These are phyloP conservation scores for Chenopodium berlandieri DNA, from an alignment of 148 eudicot genomes.

Conservation along the genomic window DNA sequence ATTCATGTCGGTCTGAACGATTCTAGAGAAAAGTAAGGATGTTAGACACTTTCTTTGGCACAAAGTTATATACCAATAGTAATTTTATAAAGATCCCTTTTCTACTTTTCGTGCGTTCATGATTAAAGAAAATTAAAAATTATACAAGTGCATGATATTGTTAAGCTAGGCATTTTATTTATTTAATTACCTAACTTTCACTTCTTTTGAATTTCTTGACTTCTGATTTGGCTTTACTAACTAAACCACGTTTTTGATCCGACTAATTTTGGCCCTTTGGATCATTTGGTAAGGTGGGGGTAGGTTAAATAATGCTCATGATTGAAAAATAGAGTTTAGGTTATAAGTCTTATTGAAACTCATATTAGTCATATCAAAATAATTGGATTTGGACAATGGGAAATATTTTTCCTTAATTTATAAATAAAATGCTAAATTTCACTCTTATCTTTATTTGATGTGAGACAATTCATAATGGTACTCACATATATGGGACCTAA, in stretches of 20 bases:
- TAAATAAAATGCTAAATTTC: too few relatives aligned
- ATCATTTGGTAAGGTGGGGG: conserved; percentile 8
- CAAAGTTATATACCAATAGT: conserved; percentile 22
- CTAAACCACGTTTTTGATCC: conserved; percentile 13
- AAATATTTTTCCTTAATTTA: too few relatives aligned
- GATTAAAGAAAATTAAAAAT: not conserved
- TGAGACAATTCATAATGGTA: not conserved
- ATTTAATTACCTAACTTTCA: conserved; percentile 25
- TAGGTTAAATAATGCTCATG: conserved; percentile 13
- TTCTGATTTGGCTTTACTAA: conserved; percentile 18
- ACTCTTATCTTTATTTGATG: not conserved
- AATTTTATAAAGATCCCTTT: conserved; percentile 20
- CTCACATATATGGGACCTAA: not conserved
- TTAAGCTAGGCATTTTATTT: not conserved
- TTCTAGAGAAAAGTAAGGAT: conserved; percentile 19
- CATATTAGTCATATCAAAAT: too few relatives aligned
- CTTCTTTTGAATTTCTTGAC: conserved; percentile 25
- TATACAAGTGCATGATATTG: conserved; percentile 9
- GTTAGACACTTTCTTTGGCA: conserved; percentile 23
- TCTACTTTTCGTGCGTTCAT: not conserved
- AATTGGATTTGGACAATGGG: too few relatives aligned
- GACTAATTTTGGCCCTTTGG: conserved; percentile 5
- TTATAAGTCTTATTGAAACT: not conserved
- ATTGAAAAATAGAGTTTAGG: not conserved
- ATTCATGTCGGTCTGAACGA: conserved; percentile 13